A percentile compares a stretch with the other conserved stretches of the same genome.
Conservation (phyloP, 2,329 filamentous ascomycete genomes). For the Penicillium griseofulvum region DNA sequence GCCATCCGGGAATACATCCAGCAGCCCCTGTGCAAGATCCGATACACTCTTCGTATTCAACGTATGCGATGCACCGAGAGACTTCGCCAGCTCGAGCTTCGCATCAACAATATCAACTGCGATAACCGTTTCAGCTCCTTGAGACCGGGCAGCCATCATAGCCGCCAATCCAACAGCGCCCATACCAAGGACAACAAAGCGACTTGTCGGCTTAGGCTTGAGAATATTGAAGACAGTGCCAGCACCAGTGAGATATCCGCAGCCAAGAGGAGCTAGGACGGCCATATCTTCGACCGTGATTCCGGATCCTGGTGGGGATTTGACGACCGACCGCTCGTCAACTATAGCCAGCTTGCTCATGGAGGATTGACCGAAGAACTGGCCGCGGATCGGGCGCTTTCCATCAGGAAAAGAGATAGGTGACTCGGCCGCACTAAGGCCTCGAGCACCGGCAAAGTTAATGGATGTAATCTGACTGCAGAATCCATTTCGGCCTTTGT, state of each 20-base stretch:
- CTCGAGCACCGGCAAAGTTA: conserved; percentile 28
- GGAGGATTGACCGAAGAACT: conserved; percentile 40
- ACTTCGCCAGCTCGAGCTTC: conserved; percentile 44
- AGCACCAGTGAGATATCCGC: conserved; percentile 35
- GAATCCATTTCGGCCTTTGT: conserved; percentile 16
- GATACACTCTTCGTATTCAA: conserved; percentile 34
- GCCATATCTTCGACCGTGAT: conserved; percentile 22
- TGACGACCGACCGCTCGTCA: conserved; percentile 30
- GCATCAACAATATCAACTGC: conserved; percentile 47
- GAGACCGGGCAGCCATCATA: conserved; percentile 19
- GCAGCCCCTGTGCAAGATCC: conserved; percentile 30
- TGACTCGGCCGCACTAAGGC: conserved; percentile 15
- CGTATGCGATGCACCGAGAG: conserved; percentile 46
- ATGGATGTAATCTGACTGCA: conserved; percentile 21
- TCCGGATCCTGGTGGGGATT: conserved; percentile 11
- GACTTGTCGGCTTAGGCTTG: conserved; percentile 18
- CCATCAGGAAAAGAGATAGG: conserved; percentile 21
- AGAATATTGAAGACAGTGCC: conserved; percentile 33
- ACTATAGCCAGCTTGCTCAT: conserved; percentile 34
- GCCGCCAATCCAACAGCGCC: conserved; percentile 27
- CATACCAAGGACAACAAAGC: conserved; percentile 31
- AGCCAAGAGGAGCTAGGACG: conserved; percentile 30
- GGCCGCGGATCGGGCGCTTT: conserved; percentile 23
- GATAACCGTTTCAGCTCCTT: conserved; percentile 35
- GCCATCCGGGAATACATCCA: conserved; percentile 25